These are phyloP conservation scores for Elongisporangium undulatum DNA, from an alignment of 352 stramenopile species.

Conservation along the genomic window DNA sequence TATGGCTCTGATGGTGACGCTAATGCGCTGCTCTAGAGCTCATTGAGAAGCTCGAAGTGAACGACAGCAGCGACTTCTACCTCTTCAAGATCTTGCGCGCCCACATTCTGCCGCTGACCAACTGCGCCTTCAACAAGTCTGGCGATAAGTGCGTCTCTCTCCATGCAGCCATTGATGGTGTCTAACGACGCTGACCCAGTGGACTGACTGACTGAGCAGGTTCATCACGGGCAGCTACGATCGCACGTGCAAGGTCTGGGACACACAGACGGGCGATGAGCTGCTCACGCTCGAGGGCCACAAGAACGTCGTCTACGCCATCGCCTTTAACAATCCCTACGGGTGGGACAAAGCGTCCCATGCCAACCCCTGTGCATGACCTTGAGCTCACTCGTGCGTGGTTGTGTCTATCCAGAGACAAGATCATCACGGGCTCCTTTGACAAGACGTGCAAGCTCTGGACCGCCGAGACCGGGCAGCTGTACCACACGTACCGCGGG, in stretches of 20 bases:
- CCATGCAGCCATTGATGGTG: background rate
- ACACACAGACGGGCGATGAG: constrained; percentile 93
- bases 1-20: background rate
- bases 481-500: constrained; percentile 93
- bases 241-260: constrained; percentile 94
- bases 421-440: constrained; percentile 95
- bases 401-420: constrained; percentile 51
- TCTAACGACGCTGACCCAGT: background rate
- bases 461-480: constrained; percentile 91
- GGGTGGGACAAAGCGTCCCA: too few species aligned
- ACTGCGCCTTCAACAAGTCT: constrained; percentile 97
- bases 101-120: constrained; percentile 94
- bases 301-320: constrained; percentile 96
- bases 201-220: constrained; percentile 19
- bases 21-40: constrained; percentile 53
- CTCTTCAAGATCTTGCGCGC: constrained; percentile 95
- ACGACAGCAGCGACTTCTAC: constrained; percentile 95
- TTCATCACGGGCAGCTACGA: constrained; percentile 97
- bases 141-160: constrained; percentile 85
- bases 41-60: constrained; percentile 94
- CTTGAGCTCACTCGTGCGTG: background rate
- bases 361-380: background rate
- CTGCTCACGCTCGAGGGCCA: constrained; percentile 92
- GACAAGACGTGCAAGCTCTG: constrained; percentile 97
- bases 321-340: constrained; percentile 97